These are phyloP conservation scores for Fallopia convolvulus DNA, from an alignment of 148 eudicot species.

Conservation along the genomic window DNA sequence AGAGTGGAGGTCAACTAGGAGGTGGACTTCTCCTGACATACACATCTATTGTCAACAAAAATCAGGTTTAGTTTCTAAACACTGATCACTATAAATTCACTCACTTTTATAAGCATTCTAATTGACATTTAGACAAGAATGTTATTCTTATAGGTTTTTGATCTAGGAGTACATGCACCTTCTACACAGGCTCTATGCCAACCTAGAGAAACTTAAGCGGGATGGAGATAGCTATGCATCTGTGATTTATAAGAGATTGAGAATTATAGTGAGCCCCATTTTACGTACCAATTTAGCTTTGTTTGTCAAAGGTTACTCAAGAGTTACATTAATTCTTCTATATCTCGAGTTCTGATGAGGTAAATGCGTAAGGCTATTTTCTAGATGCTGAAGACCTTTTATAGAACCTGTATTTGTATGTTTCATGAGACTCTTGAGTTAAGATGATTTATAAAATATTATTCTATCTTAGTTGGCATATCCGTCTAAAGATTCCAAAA, in stretches of 20 bases:
- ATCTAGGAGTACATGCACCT: conserved; percentile 22
- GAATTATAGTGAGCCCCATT: conserved; percentile 22
- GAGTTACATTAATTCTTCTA: background rate
- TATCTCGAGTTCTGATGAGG: background rate
- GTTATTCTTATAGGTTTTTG: conserved; percentile 21
- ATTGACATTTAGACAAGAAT: background rate
- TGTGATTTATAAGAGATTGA: conserved; percentile 21
- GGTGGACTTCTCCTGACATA: conserved; percentile 25
- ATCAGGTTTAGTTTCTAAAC: conserved; percentile 9
- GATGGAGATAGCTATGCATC: conserved; percentile 16
- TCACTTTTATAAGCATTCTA: background rate
- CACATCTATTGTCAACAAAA: conserved; percentile 18
- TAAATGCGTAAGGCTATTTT: background rate
- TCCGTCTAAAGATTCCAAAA: conserved; percentile 28
- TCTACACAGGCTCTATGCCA: conserved; percentile 18
- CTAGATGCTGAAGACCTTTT: background rate
- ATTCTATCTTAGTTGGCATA: conserved; percentile 29
- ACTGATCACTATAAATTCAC: background rate
- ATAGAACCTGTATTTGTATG: background rate
- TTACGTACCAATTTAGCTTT: background rate
- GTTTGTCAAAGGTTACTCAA: background rate
- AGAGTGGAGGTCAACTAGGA: conserved; percentile 30
- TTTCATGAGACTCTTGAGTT: background rate
- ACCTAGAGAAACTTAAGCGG: conserved; percentile 21
- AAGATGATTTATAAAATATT: background rate